Conservation (phyloP, 306 rosid genomes). For the Dryas octopetala region DNA sequence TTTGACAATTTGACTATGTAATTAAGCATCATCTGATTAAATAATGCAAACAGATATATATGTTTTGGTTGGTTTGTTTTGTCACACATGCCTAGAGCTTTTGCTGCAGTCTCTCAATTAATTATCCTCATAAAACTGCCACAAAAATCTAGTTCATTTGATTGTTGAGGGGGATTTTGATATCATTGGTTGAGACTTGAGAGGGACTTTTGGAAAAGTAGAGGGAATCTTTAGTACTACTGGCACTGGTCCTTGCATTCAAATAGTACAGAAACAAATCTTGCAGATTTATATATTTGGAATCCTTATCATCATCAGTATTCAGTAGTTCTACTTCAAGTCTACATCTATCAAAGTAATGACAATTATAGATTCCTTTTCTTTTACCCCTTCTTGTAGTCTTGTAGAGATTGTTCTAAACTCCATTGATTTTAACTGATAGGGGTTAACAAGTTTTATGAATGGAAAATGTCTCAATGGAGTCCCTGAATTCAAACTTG, state of each 20-base stretch:
- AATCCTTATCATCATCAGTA: constrained; percentile 33
- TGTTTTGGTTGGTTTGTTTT: too few relatives aligned
- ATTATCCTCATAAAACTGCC: not conserved
- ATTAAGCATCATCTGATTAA: not conserved
- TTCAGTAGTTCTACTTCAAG: not conserved
- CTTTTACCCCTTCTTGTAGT: not conserved
- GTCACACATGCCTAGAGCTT: too few relatives aligned
- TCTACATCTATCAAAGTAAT: constrained; percentile 5
- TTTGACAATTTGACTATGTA: not conserved
- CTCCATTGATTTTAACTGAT: not conserved
- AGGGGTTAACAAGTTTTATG: not conserved
- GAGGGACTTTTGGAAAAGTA: constrained; percentile 27
- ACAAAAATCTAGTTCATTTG: not conserved
- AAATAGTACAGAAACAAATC: not conserved
- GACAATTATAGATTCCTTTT: constrained; percentile 14
- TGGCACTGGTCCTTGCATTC: constrained; percentile 26
- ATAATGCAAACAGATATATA: too few relatives aligned
- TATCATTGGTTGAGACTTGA: constrained; percentile 34
- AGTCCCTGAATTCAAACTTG: not conserved
- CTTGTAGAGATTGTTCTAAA: not conserved
- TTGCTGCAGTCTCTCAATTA: not conserved
- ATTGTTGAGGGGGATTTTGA: not conserved
- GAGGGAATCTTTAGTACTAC: constrained; percentile 25
- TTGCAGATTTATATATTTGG: constrained; percentile 16
- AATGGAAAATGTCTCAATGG: not conserved